A percentile compares a stretch with the other conserved stretches of the same genome.
These are phyloP conservation scores for Verruconis gallopava DNA, from an alignment of 2,329 filamentous ascomycete genomes.

Conservation along the genomic window DNA sequence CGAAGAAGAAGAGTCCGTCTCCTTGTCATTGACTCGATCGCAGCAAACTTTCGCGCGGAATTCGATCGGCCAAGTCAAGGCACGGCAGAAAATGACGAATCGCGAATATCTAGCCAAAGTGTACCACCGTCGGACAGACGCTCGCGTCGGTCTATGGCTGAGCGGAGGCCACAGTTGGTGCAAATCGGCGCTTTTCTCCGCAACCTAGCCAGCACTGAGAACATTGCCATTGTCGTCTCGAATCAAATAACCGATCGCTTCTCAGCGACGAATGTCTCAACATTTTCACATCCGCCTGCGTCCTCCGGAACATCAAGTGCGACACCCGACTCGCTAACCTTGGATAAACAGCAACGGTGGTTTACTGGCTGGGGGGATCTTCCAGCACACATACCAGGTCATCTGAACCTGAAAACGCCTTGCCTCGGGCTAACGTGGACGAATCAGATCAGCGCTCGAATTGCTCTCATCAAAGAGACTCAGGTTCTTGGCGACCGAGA, in stretches of 20 bases:
- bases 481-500: conserved; percentile 22
- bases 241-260: conserved; percentile 96
- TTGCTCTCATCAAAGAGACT: conserved; percentile 59
- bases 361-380: conserved; percentile 88
- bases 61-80: conserved; percentile 47
- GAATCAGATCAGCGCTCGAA: conserved; percentile 71
- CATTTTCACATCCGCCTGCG: conserved; percentile 13
- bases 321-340: conserved; percentile 46
- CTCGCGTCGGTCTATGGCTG: conserved; percentile 42
- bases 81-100: conserved; percentile 26
- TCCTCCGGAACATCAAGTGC: conserved; percentile 21
- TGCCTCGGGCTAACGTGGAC: conserved; percentile 83
- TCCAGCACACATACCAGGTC: conserved; percentile 19
- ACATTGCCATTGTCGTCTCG: conserved; percentile 76
- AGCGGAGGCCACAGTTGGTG: conserved; percentile 63
- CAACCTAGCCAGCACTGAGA: conserved; percentile 58
- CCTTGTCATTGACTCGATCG: conserved; percentile 79
- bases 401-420: conserved; percentile 55
- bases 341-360: conserved; percentile 87
- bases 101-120: conserved; percentile 1
- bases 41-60: conserved; percentile 90
- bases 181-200: conserved; percentile 64
- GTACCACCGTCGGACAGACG: not conserved
- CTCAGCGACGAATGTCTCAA: conserved; percentile 13
- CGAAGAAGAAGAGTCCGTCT: conserved; percentile 64